These are phyloP conservation scores for Prunus davidiana DNA, from an alignment of 306 rosid species.

Conservation along the genomic window DNA sequence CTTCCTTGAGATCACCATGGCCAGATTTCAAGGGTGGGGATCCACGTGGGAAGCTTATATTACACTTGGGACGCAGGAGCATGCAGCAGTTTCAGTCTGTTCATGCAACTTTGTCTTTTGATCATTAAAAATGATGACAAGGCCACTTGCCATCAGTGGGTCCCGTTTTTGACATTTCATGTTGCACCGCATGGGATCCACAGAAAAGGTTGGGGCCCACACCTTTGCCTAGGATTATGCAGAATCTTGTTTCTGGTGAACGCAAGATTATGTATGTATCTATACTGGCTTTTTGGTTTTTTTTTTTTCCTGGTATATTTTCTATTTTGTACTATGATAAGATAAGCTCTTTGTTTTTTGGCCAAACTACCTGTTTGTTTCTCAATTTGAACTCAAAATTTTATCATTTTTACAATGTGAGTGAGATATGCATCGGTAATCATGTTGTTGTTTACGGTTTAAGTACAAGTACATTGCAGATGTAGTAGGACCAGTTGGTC, in stretches of 20 bases:
- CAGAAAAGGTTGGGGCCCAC: neutral
- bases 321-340: too few relatives aligned
- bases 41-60: constrained; percentile 26
- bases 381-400: too few relatives aligned
- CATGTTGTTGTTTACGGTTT: too few relatives aligned
- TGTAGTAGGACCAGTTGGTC: too few relatives aligned
- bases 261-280: neutral
- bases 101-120: constrained; percentile 3
- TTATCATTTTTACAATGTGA: too few relatives aligned
- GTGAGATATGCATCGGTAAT: too few relatives aligned
- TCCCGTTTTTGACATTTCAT: neutral
- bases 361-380: too few relatives aligned
- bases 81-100: neutral
- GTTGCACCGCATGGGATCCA: constrained; percentile 10
- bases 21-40: constrained; percentile 12
- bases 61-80: constrained; percentile 2
- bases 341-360: fast-evolving
- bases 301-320: too few relatives aligned
- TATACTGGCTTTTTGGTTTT: too few relatives aligned
- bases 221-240: too few relatives aligned
- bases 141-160: constrained; percentile 3
- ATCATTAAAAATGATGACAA: constrained; percentile 23
- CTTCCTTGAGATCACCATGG: constrained; percentile 35
- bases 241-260: neutral
- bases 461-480: too few relatives aligned